Evolutionary conservation across 2,329 filamentous ascomycete genomes (phyloP), one percentile per base, ranked within the genome.

Genomic region (Phoma sp.): DNA sequence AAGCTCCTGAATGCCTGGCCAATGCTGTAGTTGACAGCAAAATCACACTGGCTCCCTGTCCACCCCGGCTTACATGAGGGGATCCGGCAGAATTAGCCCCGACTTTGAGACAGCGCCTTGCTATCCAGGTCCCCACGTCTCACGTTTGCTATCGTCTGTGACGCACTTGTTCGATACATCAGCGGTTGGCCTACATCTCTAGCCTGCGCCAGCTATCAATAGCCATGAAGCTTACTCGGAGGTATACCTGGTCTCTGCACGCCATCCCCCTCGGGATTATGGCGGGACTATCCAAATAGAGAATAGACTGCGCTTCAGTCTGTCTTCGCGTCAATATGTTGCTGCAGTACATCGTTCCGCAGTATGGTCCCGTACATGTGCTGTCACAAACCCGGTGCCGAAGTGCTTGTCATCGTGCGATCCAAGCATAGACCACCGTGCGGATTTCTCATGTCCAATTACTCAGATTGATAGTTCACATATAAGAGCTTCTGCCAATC

Each of bases 251-350:
- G 65, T 59, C 58, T 60, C 58, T 74, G 70, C 72, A 64, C 66
- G 62, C 72, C 67, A 73, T 72, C 61, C 63, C 57, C 57, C 61
- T 73, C 69, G 66, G 68, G 59, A 66, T 65, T 57, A 65, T 65
- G 70, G 66, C 61, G 55, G 63, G 57, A 63, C 71, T 65, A 71
- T 66, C 68, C 68, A 68, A 61, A 65, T 66, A 65, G 58, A 57
- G 66, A 63, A 67, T 68, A 64, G 69, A 55, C 60, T 62, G 63
- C 64, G 65, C 65, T 70, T 70, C 67, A 73, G 67, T 68, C 61
- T 68, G 59, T 66, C 63, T 70, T 75, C 71, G 75, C 68, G 72
- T 74, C 72, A 75, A 75, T 67, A 69, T 69, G 68, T 64, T 71
- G 64, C 66, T 72, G 67, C 66, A 73, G 69, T 72, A 73, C 70